phyloP scores from a whole-genome alignment of 2,329 filamentous ascomycete species.

The Xylariaceae sp. region DNA sequence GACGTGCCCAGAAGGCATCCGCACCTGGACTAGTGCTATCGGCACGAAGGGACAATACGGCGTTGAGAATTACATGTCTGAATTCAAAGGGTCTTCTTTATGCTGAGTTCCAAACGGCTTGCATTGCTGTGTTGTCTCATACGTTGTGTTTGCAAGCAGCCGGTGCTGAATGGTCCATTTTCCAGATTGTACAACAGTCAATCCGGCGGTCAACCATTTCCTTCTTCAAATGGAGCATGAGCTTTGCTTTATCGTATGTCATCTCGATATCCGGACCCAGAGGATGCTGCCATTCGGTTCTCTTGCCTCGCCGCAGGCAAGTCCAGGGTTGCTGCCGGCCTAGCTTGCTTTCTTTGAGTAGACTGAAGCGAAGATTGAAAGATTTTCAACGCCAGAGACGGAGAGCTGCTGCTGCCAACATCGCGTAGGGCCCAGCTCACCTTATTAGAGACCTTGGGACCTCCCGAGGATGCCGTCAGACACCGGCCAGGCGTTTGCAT shows the following conservation, averaged over 20 bases:
- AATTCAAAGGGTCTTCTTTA: conserved; percentile 2
- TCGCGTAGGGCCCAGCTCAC: conserved; percentile 12
- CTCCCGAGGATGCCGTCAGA: conserved; percentile 8
- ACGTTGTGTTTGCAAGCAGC: conserved; percentile 26
- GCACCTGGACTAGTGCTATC: conserved; percentile 1
- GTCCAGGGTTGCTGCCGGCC: conserved; percentile 1
- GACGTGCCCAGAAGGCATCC: not conserved
- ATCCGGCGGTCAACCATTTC: conserved; percentile 25
- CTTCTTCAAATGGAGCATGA: conserved; percentile 16
- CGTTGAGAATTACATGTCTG: conserved; percentile 1
- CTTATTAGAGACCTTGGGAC: not conserved
- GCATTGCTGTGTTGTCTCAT: conserved; percentile 26
- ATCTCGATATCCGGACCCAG: conserved; percentile 1
- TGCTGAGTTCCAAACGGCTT: conserved; percentile 11
- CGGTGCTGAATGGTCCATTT: conserved; percentile 17
- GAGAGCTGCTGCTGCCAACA: not conserved
- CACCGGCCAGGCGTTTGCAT: conserved; percentile 32
- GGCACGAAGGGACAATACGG: conserved; percentile 7
- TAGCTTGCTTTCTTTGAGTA: conserved; percentile 1
- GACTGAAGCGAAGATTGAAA: not conserved
- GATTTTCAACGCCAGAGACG: not conserved
- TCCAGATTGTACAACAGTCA: conserved; percentile 20
- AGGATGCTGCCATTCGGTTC: not conserved
- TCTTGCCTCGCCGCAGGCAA: conserved; percentile 1
- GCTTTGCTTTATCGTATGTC: conserved; percentile 11